These are phyloP conservation scores for Exophiala mesophila DNA, from an alignment of 2,329 filamentous ascomycete species.

Conservation along the genomic window DNA sequence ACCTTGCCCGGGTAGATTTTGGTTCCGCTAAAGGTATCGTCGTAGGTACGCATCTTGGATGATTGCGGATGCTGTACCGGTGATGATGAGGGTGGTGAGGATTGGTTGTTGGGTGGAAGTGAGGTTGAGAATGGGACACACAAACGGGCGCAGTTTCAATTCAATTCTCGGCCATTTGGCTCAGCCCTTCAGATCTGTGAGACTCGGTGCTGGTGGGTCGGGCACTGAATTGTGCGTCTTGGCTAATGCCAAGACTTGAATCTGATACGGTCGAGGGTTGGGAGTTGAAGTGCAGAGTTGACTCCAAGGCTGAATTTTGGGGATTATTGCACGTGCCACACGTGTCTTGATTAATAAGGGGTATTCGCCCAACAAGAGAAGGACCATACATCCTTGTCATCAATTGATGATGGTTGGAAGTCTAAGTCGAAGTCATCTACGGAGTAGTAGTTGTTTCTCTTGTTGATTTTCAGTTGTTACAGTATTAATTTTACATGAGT, in stretches of 20 bases:
- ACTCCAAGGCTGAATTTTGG: too few relatives aligned
- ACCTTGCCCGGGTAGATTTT: slow-evolving; percentile 80
- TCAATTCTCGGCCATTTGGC: too few relatives aligned
- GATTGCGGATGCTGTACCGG: slow-evolving; percentile 31
- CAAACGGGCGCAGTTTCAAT: slow-evolving; percentile 6
- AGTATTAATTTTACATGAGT: too few relatives aligned
- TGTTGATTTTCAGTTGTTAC: too few relatives aligned
- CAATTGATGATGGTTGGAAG: too few relatives aligned
- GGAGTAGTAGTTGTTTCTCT: too few relatives aligned
- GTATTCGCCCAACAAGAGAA: too few relatives aligned
- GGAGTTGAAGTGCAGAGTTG: too few relatives aligned
- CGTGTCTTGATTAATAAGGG: too few relatives aligned
- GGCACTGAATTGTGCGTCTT: slow-evolving; percentile 7
- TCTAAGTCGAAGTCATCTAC: too few relatives aligned
- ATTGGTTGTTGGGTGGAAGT: background rate
- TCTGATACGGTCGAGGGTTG: background rate
- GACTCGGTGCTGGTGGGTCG: slow-evolving; percentile 1
- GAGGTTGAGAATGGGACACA: slow-evolving; percentile 4
- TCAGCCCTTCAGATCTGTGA: background rate
- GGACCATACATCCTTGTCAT: too few relatives aligned
- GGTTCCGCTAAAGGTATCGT: slow-evolving; percentile 71
- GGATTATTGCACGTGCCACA: too few relatives aligned
- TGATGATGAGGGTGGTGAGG: slow-evolving; percentile 7
- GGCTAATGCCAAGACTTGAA: slow-evolving; percentile 5
- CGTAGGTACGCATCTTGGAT: slow-evolving; percentile 70